phyloP scores from a whole-genome alignment of 345 rosid genomes.

The Balakata baccata region DNA sequence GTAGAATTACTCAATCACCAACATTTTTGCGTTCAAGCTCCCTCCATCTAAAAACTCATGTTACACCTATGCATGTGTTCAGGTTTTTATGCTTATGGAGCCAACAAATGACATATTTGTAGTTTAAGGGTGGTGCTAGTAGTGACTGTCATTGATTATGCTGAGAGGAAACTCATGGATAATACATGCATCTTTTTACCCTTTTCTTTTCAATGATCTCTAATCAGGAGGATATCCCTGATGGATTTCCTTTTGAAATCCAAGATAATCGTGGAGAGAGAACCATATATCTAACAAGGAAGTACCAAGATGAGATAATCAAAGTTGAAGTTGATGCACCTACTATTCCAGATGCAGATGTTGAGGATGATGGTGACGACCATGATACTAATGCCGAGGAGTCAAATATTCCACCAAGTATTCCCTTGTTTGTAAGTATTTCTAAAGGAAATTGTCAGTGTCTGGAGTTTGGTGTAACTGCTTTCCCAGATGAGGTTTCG shows the following conservation, averaged over 20 bases:
- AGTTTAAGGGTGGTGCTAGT: neutral
- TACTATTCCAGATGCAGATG: slow-evolving; percentile 21
- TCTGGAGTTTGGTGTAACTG: slow-evolving; percentile 56
- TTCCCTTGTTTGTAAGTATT: slow-evolving; percentile 53
- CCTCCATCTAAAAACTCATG: neutral
- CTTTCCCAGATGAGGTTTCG: slow-evolving; percentile 45
- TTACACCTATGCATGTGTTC: neutral
- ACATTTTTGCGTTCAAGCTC: too few relatives aligned
- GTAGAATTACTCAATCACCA: too few relatives aligned
- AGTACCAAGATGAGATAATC: slow-evolving; percentile 44
- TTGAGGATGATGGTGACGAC: slow-evolving; percentile 24
- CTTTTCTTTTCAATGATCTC: neutral
- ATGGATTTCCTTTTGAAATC: slow-evolving; percentile 52
- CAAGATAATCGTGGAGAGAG: slow-evolving; percentile 58
- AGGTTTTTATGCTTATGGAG: neutral
- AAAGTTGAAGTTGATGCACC: slow-evolving; percentile 51
- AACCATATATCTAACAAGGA: slow-evolving; percentile 40
- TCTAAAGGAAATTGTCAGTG: slow-evolving; percentile 34
- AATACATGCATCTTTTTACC: neutral
- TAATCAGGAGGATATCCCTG: slow-evolving; percentile 34
- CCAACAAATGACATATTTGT: neutral
- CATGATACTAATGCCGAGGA: slow-evolving; percentile 17
- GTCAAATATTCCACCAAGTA: slow-evolving; percentile 5
- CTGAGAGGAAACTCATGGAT: neutral
- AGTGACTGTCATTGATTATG: neutral